Conservation (phyloP, 1,139 yeast genomes). For the Yamadazyma sp. region DNA sequence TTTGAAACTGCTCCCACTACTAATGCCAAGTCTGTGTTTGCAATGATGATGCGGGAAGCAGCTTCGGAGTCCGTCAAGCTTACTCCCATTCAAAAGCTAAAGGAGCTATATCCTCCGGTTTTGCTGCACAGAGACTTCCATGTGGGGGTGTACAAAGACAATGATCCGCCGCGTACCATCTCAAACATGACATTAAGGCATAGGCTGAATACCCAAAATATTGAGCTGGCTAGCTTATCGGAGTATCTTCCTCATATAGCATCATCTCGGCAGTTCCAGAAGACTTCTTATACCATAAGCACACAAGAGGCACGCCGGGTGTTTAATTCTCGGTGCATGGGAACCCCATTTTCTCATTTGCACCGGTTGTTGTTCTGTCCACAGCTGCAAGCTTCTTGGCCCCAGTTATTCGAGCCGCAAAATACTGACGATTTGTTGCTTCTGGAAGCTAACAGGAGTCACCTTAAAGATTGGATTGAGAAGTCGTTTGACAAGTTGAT, state of each 20-base stretch:
- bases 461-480: conserved; percentile 47
- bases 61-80: conserved; percentile 21
- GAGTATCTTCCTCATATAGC: not conserved
- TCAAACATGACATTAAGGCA: too few relatives aligned
- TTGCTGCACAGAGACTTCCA: conserved; percentile 21
- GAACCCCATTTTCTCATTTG: not conserved
- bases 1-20: conserved; percentile 8
- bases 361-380: not conserved
- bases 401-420: conserved; percentile 44
- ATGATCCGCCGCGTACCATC: too few relatives aligned
- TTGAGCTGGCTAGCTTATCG: not conserved
- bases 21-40: conserved; percentile 20
- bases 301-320: not conserved
- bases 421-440: conserved; percentile 36
- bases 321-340: not conserved
- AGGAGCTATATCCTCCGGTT: conserved; percentile 22
- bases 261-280: conserved; percentile 1
- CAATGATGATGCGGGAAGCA: conserved; percentile 26
- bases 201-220: not conserved
- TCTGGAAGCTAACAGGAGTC: conserved; percentile 17
- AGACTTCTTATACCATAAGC: not conserved
- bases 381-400: conserved; percentile 34
- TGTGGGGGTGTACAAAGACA: conserved; percentile 9
- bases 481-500: conserved; percentile 46
- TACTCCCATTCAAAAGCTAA: conserved; percentile 24